Base-by-base conservation (phyloP, 2,329 filamentous ascomycete genomes). In the Nemania sp. region DNA sequence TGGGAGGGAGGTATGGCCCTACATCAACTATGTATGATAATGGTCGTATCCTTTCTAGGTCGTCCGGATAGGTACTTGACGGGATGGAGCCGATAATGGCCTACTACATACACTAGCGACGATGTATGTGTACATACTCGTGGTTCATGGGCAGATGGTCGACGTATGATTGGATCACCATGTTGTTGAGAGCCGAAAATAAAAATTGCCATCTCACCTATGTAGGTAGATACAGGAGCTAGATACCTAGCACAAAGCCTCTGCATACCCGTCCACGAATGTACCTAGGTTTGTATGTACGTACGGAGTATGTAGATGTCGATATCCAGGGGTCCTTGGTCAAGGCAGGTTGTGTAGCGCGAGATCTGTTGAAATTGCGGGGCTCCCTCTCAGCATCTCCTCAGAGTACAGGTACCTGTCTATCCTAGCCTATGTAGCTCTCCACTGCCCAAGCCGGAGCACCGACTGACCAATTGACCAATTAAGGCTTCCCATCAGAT, bases 401-500 rank as follows among this genome's bases (percentile, higher is more conserved):
- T 41, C 32, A 35, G n/a, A 45, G 43, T 45, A 45, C 15, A 53
- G 22, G 47, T 51, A 51, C 22, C 20, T 27, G 8, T 20, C n/a
- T 15, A n/a, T n/a, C n/a, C n/a, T n/a, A n/a, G n/a, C n/a, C n/a
- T n/a, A n/a, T n/a, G n/a, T n/a, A n/a, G n/a, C 5, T 15, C 24
- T 2, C 11, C 18, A 27, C 22, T 24, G 26, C 24, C 49, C 22
- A n/a, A 56, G 20, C 51, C 54, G 49, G 32, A 26, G 15, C 18
- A 6, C 20, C 58, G 55, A 70, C 68, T 70, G 61, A 35, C 68
- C 58, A 59, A 70, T 70, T 70, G 61, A 35, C 68, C 62, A 70
- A 68, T 70, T 43, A 66, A 10, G 8, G 2, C 2, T 29, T 41
- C 59, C 55, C 62, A 56, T 22, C 38, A 52, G 51, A 55, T 45